Base-by-base conservation (phyloP, 306 rosid genomes). In the Pterocarpus santalinus region DNA sequence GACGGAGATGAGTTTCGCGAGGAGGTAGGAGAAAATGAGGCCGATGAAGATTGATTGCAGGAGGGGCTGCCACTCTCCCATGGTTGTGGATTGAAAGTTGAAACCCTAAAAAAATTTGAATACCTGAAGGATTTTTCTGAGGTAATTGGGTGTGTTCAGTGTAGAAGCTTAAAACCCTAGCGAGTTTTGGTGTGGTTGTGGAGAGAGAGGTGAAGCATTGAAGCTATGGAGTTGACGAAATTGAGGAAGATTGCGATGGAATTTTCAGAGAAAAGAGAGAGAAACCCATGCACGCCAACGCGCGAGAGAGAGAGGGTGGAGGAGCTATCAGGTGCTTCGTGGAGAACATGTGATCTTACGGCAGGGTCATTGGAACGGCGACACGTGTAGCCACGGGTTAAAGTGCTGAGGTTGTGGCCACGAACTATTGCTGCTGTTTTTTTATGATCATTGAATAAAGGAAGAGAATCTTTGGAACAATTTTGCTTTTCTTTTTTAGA, bases 1-100 rank as follows among this genome's bases (percentile, higher is more conserved):
- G 71, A 96, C 7, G 81, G 97, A 92, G 75, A 96, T 96, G 69
- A 96, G 93, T 89, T 93, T 96, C 10, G 99, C 98, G n/a, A 96
- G 85, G 9, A 96, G 96, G 93, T 80, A 96, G 11, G 99, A 90
- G 94, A 92, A 92, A 83, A 96, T 92, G 89, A 96, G 90, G 47
- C 99, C 98, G 0, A 96, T 67, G 73, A 96, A 1, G 33, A 96
- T 77, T 51, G 98, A 90, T 72, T 96, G 99, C 38, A 93, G 79
- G 28, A 96, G 94, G 46, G 90, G 89, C 14, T 87, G 94, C 98
- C 99, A 96, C 55, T 96, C 99, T 35, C 74, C 97, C 90, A 86
- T 93, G 82, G 81, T 69, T 7, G 65, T 58, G 41, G 32, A 38
- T 11, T 47, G 13, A 3, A 47, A 47, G 15, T 4, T 8, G 73